These are phyloP conservation scores for Tylopilus orsonianus DNA, from an alignment of 1,284 basidiomycete genomes.

Conservation along the genomic window DNA sequence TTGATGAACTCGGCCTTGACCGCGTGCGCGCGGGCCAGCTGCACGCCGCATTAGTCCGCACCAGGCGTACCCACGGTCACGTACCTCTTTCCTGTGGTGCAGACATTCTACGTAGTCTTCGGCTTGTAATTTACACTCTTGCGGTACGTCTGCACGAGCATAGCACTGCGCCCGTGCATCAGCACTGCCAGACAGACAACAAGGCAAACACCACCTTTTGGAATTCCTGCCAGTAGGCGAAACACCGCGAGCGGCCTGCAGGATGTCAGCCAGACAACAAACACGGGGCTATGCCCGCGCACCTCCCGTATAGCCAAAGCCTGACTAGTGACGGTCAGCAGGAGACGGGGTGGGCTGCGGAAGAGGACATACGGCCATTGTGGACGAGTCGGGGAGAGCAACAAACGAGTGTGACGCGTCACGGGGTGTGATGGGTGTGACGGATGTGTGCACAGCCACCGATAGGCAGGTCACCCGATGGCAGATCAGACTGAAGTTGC, in stretches of 20 bases:
- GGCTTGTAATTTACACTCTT: constrained; percentile 70
- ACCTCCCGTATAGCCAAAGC: constrained; percentile 37
- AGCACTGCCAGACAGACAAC: constrained; percentile 2
- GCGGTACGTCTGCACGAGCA: constrained; percentile 75
- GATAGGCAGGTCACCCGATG: constrained; percentile 32
- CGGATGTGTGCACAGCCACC: constrained; percentile 19
- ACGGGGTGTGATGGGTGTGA: constrained; percentile 24
- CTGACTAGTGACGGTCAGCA: constrained; percentile 29
- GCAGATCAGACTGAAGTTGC: constrained; percentile 68
- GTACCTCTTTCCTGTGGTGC: constrained; percentile 88
- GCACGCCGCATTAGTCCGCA: constrained; percentile 8
- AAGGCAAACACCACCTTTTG: constrained; percentile 54
- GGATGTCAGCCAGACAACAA: constrained; percentile 13
- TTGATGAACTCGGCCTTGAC: constrained; percentile 76
- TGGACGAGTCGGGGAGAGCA: neutral
- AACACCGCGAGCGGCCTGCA: constrained; percentile 85
- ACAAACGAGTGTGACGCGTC: constrained; percentile 30
- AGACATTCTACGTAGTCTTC: constrained; percentile 95
- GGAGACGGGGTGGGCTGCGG: neutral
- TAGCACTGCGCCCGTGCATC: constrained; percentile 67
- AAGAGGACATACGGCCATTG: constrained; percentile 31
- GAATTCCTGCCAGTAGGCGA: constrained; percentile 92
- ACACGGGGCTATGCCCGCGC: neutral
- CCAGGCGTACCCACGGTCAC: constrained; percentile 20
- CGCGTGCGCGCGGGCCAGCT: constrained; percentile 75